Conservation (phyloP, 108 stramenopile species). For the Cyclotella kingstonii region DNA sequence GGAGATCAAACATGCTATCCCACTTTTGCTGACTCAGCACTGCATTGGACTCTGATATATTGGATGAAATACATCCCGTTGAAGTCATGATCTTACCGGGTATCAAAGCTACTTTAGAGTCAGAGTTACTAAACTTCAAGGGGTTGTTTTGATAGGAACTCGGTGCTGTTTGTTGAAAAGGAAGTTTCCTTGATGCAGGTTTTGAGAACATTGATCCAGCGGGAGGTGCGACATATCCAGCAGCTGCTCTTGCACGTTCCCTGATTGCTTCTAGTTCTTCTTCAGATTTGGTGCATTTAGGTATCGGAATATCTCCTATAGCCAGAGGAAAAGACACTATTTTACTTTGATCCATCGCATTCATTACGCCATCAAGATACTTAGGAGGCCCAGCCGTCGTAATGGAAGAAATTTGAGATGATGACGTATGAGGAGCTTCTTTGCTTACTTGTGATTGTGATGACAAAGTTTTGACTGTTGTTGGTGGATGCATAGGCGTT, state of each 20-base stretch:
- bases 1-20: conserved; percentile 83
- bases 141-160: conserved; percentile 14
- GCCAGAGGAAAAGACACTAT: conserved; percentile 20
- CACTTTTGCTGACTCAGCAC: conserved; percentile 76
- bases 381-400: too few relatives aligned
- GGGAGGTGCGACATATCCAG: conserved; percentile 69
- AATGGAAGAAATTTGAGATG: too few relatives aligned
- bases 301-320: conserved; percentile 40
- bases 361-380: background rate
- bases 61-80: conserved; percentile 26
- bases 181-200: background rate
- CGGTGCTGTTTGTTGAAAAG: background rate
- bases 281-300: conserved; percentile 58
- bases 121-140: conserved; percentile 19
- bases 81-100: background rate
- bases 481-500: too few relatives aligned
- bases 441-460: too few relatives aligned
- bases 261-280: conserved; percentile 64
- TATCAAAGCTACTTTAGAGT: conserved; percentile 6
- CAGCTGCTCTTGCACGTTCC: conserved; percentile 75
- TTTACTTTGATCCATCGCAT: conserved; percentile 2
- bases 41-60: conserved; percentile 26
- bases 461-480: too few relatives aligned
- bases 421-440: too few relatives aligned
- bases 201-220: conserved; percentile 16